Base-by-base conservation (phyloP, 345 rosid species). In the Hirschfeldia incana region DNA sequence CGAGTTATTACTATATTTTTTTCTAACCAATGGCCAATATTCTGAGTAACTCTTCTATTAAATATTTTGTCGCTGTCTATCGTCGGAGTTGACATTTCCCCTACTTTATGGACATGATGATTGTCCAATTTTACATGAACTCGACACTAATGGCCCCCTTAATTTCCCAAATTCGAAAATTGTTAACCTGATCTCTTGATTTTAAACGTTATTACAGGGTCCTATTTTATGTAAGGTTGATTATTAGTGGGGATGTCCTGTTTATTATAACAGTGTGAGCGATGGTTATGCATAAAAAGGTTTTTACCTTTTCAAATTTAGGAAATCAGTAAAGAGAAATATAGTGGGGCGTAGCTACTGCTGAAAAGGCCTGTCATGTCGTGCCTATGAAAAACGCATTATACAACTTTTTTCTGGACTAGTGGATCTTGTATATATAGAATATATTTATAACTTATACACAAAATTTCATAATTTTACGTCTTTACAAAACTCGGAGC, bases 311-410 rank as follows among this genome's bases (percentile, higher is more conserved):
- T 79, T 67, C 33, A 74, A 37, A 62, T 37, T 69, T 80, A 10
- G 66, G 37, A 75, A 74, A 63, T 62, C 51, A 55, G 65, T 49
- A 74, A 64, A 63, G 58, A 62, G 12, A 63, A 28, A 51, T 12
- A 29, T 55, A 37, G 76, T 75, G 76, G 79, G 83, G 61, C 67
- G 17, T 75, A 39, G 55, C 67, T 66, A 58, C 62, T 32, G 77
- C 55, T 63, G 21, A 10, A 68, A 74, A 63, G 76, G 60, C 76
- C 61, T 75, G 72, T 65, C 67, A 61, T 68, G 60, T 74, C 78
- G 57, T 46, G 74, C 82, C 78, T 79, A 73, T 60, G 46, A 32
- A 67, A 58, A 73, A 61, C 78, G 74, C 82, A 79, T 79, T 61
- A 79, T 72, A 6, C n/a, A 78, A 78, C 66, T 2, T 59, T 55